Conservation (phyloP, 2,329 filamentous ascomycete genomes). For the Exophiala xenobiotica region DNA sequence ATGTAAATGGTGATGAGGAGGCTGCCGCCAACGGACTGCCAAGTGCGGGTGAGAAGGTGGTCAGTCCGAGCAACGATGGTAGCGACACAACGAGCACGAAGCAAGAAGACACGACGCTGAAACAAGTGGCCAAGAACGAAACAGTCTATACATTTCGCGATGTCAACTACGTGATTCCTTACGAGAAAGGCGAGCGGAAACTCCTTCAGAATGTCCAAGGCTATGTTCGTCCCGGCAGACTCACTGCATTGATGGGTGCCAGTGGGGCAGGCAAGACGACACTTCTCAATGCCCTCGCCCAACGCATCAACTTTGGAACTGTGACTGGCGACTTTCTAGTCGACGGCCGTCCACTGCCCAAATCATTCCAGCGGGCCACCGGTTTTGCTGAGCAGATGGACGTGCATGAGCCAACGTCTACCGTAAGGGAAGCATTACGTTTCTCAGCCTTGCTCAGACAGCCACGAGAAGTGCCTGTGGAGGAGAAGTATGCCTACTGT, state of each 20-base stretch:
- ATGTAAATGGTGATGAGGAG: slow-evolving; percentile 53
- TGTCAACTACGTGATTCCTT: slow-evolving; percentile 68
- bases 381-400: slow-evolving; percentile 65
- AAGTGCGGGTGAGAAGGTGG: slow-evolving; percentile 27
- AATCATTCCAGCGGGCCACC: slow-evolving; percentile 54
- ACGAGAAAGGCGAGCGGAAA: slow-evolving; percentile 44
- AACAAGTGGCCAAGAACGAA: slow-evolving; percentile 62
- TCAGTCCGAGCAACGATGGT: slow-evolving; percentile 27
- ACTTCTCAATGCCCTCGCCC: slow-evolving; percentile 47
- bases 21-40: slow-evolving; percentile 1
- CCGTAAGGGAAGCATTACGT: slow-evolving; percentile 64
- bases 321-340: slow-evolving; percentile 47
- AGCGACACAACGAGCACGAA: slow-evolving; percentile 34
- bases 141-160: slow-evolving; percentile 83
- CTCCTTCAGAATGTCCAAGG: slow-evolving; percentile 64
- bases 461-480: slow-evolving; percentile 53
- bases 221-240: slow-evolving; percentile 72
- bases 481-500: slow-evolving; percentile 67
- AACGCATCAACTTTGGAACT: slow-evolving; percentile 45
- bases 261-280: slow-evolving; percentile 49
- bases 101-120: slow-evolving; percentile 31
- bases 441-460: slow-evolving; percentile 67
- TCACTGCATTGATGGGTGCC: slow-evolving; percentile 75
- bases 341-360: slow-evolving; percentile 46
- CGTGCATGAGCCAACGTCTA: slow-evolving; percentile 65